Evolutionary conservation across 495 filamentous ascomycete species (phyloP).

Genomic region (Penicillium arizonense): DNA sequence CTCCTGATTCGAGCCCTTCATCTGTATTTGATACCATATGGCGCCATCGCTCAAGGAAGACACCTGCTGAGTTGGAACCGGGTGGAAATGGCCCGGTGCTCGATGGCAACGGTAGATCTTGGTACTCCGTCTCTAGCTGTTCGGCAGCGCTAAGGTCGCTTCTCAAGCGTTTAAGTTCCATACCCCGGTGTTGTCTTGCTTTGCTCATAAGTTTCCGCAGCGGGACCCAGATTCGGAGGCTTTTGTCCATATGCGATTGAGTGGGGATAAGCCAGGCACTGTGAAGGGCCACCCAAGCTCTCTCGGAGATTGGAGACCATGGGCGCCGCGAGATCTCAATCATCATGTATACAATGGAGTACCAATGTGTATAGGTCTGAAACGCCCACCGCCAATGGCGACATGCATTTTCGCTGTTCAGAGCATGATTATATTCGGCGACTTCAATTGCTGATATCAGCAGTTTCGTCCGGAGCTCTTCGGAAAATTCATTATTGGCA

Average conservation of each 20-base stretch:
- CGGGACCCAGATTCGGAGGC: conserved; percentile 50
- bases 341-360: conserved; percentile 55
- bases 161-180: conserved; percentile 38
- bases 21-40: conserved; percentile 20
- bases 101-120: conserved; percentile 23
- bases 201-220: conserved; percentile 51
- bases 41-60: conserved; percentile 39
- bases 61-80: conserved; percentile 15
- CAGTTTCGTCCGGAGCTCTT: conserved; percentile 37
- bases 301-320: conserved; percentile 49
- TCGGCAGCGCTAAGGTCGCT: conserved; percentile 24
- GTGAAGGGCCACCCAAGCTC: conserved; percentile 54
- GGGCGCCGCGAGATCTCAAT: conserved; percentile 50
- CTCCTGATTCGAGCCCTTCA: background rate
- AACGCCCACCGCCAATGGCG: conserved; percentile 60
- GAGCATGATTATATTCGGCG: conserved; percentile 53
- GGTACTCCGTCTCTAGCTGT: conserved; percentile 31
- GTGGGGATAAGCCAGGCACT: conserved; percentile 45
- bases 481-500: conserved; percentile 28
- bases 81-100: conserved; percentile 31
- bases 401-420: conserved; percentile 46
- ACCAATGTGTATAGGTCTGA: conserved; percentile 61
- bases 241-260: conserved; percentile 34
- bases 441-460: conserved; percentile 49
- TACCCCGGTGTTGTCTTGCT: conserved; percentile 43